Base-by-base conservation (phyloP, 2,329 filamentous ascomycete species). In the Ilyonectria mors-panacis region DNA sequence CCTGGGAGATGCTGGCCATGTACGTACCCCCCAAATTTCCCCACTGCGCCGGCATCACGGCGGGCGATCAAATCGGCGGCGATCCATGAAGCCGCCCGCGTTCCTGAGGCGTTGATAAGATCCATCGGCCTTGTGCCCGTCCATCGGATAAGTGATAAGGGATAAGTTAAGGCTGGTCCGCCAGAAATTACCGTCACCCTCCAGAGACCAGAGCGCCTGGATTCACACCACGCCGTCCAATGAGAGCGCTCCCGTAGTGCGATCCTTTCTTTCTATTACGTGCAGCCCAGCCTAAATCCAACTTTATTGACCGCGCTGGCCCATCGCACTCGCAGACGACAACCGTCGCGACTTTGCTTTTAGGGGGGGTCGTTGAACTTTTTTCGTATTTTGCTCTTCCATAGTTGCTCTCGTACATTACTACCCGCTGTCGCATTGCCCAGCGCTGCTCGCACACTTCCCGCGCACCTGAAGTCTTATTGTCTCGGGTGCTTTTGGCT, bases 191-290 rank as follows among this genome's bases (percentile, higher is more conserved):
- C 57, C 59, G 23, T 53, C 44, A 45, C 63, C 47, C 51, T 42
- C 26, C 50, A 53, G 51, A 61, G 33, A 44, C 26, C 50, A 53
- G 45, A 61, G 33, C 50, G 56, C 42, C 45, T 56, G 58, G 51
- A 61, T 57, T 53, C 61, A 42, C 51, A 45, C 44, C n/a, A 13
- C 21, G 23, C 26, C 35, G 59, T 26, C 66, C 66, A 68, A 68
- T 68, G 17, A 57, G 62, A 59, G 37, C 12, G 48, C 59, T 33
- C 35, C 45, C 28, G 51, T 68, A 55, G 48, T 44, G 47, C 42
- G 39, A 33, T 23, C 61, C 53, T 59, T 66, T 56, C 45, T 62
- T 66, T 62, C 55, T 56, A 65, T 68, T 68, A 65, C 66, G 51
- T 63, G 58, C 66, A 66, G 62, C 30, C 33, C 37, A 60, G 61